Base-by-base conservation (phyloP, 148 eudicot genomes). In the Mesembryanthemum crystallinum region DNA sequence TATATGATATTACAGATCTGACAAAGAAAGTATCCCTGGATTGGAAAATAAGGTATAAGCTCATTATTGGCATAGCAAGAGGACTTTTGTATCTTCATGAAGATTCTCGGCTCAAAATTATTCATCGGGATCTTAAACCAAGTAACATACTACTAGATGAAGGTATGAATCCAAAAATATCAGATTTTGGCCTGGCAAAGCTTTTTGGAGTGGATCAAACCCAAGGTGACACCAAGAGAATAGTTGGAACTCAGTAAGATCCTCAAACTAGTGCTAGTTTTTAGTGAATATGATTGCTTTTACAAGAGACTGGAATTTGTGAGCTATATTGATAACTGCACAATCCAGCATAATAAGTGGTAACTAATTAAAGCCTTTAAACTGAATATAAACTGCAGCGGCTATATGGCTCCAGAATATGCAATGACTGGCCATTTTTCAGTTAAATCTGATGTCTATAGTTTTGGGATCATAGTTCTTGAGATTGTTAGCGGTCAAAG, bases 361-460 rank as follows among this genome's bases (percentile, higher is more conserved):
- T 29, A 47, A 43, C 20, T 42, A 68, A 24, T 11, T 30, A 12
- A 35, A 23, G 35, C 5, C 32, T 43, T 67, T 18, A 8, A 3
- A 20, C 1, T 3, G 1, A 7, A 18, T 25, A 32, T 35, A 4
- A 39, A 52, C 10, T 69, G 15, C 74, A 89, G 91, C 45, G 93
- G 91, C 8, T 89, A 89, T 49, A 89, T 89, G 78, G 79, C 80
- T 24, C 89, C 84, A 0, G 87, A 84, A 59, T 87, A 84, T 71
- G 86, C 83, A 13, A 69, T 84, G 81, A 81, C 78, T 0, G 89
- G 89, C 18, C 61, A 75, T 20, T 84, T 80, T 32, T 87, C 87
- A 0, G 69, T 74, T 3, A 84, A 82, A 23, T 82, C 82, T 0
- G 89, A 87, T 67, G 82, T 82, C 8, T 87, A 72, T 47, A 88